phyloP scores from a whole-genome alignment of 1,284 basidiomycete genomes.

The Anthracocystis setariae region DNA sequence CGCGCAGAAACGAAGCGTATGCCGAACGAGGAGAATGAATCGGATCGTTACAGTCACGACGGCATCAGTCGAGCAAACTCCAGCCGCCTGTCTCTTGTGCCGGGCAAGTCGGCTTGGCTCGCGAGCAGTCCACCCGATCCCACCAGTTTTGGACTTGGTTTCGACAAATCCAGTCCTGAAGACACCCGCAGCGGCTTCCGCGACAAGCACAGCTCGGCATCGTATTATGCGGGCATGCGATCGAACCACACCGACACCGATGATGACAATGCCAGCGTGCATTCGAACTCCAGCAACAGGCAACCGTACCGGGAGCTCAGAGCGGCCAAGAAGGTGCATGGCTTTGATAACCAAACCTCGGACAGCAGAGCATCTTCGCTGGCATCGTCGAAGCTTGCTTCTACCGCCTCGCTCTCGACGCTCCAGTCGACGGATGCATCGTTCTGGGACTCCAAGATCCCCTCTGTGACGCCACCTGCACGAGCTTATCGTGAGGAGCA shows the following conservation, averaged over 20 bases:
- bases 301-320: slow-evolving; percentile 42
- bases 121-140: slow-evolving; percentile 52
- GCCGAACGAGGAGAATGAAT: slow-evolving; percentile 8
- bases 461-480: slow-evolving; percentile 40
- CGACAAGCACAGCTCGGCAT: slow-evolving; percentile 15
- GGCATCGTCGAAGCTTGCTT: slow-evolving; percentile 16
- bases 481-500: slow-evolving; percentile 37
- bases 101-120: slow-evolving; percentile 44
- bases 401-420: slow-evolving; percentile 5
- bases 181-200: slow-evolving; percentile 12
- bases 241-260: slow-evolving; percentile 36
- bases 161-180: slow-evolving; percentile 44
- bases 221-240: slow-evolving; percentile 13
- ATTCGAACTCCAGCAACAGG: slow-evolving; percentile 43
- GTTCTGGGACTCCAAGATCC: slow-evolving; percentile 43
- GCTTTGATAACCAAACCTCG: slow-evolving; percentile 21
- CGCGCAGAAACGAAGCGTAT: slow-evolving; percentile 30
- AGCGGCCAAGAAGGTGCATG: slow-evolving; percentile 36
- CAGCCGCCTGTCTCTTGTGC: slow-evolving; percentile 37
- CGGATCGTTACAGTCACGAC: slow-evolving; percentile 13
- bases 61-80: slow-evolving; percentile 33
- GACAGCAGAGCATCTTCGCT: slow-evolving; percentile 9
- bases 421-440: slow-evolving; percentile 13
- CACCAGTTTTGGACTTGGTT: slow-evolving; percentile 42
- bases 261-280: slow-evolving; percentile 40